phyloP scores from a whole-genome alignment of 139 green algal genomes.

The Auxenochlorella pyrenoidosa region DNA sequence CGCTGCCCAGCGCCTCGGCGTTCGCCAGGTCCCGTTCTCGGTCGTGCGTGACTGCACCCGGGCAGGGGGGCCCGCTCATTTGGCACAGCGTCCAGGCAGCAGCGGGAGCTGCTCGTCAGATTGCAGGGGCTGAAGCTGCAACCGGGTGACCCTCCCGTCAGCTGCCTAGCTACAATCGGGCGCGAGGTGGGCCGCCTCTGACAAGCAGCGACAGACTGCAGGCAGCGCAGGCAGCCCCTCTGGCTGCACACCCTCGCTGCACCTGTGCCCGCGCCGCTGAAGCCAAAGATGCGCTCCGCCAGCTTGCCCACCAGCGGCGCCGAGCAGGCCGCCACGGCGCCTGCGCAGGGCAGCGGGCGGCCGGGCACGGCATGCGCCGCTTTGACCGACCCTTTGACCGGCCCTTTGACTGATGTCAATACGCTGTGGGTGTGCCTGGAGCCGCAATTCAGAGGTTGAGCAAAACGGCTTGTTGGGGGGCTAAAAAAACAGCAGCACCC shows the following conservation, averaged over 20 bases:
- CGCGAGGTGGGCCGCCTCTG: background rate
- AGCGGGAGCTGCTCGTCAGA: background rate
- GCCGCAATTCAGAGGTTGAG: no score
- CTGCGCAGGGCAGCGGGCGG: background rate
- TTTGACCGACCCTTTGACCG: background rate
- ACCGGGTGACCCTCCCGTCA: background rate
- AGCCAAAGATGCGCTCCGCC: constrained; percentile 65
- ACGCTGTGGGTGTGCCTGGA: no score
- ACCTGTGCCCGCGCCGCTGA: constrained; percentile 51
- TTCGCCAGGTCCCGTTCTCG: constrained; percentile 37
- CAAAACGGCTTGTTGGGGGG: no score
- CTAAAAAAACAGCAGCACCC: no score
- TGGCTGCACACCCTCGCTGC: background rate
- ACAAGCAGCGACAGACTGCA: background rate
- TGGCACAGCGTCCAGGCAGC: background rate
- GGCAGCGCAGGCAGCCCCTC: background rate
- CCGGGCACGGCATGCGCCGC: background rate
- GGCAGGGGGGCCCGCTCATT: no score
- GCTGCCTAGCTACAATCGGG: background rate
- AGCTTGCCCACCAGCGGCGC: constrained; percentile 69
- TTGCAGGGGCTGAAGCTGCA: background rate
- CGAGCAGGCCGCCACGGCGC: constrained; percentile 52
- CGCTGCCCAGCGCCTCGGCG: constrained; percentile 45
- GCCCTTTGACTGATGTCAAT: background rate
- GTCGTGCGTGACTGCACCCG: constrained; percentile 16